Evolutionary conservation across 176 grass and related monocot species (phyloP), one percentile per base, ranked within the genome.

Genomic region (Oryza brachyantha): DNA sequence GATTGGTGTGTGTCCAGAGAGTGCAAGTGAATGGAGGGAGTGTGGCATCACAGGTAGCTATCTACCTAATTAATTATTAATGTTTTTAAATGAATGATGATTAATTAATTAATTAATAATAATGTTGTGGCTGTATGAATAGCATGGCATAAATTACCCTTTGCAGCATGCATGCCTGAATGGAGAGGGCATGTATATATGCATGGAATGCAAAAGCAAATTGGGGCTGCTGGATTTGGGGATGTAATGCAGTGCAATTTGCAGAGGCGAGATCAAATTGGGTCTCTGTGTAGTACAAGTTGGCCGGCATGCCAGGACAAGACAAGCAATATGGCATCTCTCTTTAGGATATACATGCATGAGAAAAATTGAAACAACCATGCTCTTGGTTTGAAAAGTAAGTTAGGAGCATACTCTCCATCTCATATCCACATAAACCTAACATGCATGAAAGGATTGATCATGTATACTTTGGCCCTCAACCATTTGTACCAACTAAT

Each of bases 231-330:
- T 35, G 65, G 19, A 42, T 43, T 70, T 70, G 21, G 54, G 13
- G 26, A n/a, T 74, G 52, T 24, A 57, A 57, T 24, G 21, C 52
- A 57, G 52, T 57, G 86, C 86, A 84, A 84, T 79, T 88, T 79
- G 75, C 81, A 79, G 29, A 19, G 73, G 11, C 10, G 73, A 45
- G 67, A 83, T 16, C 28, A 37, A 35, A 79, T 83, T 83, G 74
- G 80, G 80, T 45, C 38, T 28, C 77, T 77, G 26, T 77, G 26
- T 28, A 21, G 74, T 42, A 10, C 86, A 88, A 52, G 75, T 52
- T 88, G 80, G 80, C 29, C 68, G 80, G 80, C 86, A 61, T 19
- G 61, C 11, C 52, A 88, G 61, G 86, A 88, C 68, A 77, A 34
- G 86, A 88, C 68, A 77, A 34, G 34, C 58, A 54, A 75, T 81